Evolutionary conservation across 2,329 filamentous ascomycete species (phyloP), one percentile per base, ranked within the genome.

Genomic region (Sodiomyces alkalinus): DNA sequence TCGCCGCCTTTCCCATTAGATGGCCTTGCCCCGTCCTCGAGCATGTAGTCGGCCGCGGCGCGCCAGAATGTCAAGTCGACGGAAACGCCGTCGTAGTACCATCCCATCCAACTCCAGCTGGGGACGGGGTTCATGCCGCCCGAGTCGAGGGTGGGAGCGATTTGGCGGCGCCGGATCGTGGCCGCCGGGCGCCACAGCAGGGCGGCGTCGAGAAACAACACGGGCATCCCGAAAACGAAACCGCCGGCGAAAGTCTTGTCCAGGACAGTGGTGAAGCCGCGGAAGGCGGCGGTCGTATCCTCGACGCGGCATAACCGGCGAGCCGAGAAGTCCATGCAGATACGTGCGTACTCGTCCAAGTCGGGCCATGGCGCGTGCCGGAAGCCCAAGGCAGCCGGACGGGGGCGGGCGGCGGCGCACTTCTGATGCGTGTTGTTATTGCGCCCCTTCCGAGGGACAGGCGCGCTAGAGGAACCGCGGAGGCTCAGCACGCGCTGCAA

Each of bases 51-150:
- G 7, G 53, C 52, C 2, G 55, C 51, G 1, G 55, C 54, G 26
- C 49, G 48, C 57, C 57, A 60, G 8, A 60, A 41, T 5, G 42
- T 45, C 31, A 60, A 35, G 29, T 60, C 57, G 10, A 55, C 52
- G 5, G 56, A 48, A 10, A 59, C 45, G 17, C 50, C 53, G 31
- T 60, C 57, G 31, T 56, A 58, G 49, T 55, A 58, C 57, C 57
- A 61, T 14, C 57, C 56, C 49, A 61, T 54, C 57, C 57, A 61
- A 17, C 55, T 57, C 57, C 57, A 61, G 4, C 53, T 57, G 1
- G 57, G 57, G 5, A 60, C 42, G 29, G 35, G 33, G 15, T 38
- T 36, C 24, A 38, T 19, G 16, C 35, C 33, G 4, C 35, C 37
- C 7, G 27, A 29, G 11, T 11, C n/a, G 17, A 35, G 27, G 48